Conservation (phyloP, 2,329 filamentous ascomycete genomes). For the Rosellinia necatrix region DNA sequence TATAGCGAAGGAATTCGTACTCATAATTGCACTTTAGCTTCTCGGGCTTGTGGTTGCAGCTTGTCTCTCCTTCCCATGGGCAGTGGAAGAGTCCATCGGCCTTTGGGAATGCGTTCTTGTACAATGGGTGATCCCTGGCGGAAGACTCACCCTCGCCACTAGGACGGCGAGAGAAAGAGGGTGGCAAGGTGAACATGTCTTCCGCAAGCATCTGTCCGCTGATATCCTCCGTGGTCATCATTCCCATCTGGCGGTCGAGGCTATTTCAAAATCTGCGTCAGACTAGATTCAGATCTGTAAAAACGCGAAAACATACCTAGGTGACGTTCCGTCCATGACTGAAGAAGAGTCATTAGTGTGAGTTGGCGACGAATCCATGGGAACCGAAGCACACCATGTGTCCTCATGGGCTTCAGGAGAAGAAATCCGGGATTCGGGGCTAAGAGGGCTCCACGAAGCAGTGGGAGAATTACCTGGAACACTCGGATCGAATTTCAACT, state of each 20-base stretch:
- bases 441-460: conserved; percentile 56
- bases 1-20: conserved; percentile 59
- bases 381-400: conserved; percentile 46
- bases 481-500: conserved; percentile 56
- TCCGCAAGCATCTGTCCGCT: conserved; percentile 44
- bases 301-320: conserved; percentile 52
- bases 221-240: conserved; percentile 45
- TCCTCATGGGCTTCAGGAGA: conserved; percentile 57
- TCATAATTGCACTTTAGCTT: conserved; percentile 99
- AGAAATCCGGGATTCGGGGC: conserved; percentile 57
- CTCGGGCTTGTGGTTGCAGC: conserved; percentile 87
- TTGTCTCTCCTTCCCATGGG: conserved; percentile 74
- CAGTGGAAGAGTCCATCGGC: conserved; percentile 90
- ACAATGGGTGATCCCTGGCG: conserved; percentile 70
- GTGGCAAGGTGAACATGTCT: conserved; percentile 46
- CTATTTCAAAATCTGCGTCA: conserved; percentile 42
- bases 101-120: conserved; percentile 67
- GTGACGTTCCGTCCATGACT: conserved; percentile 55
- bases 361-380: conserved; percentile 48
- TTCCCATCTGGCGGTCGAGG: conserved; percentile 46
- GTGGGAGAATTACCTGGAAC: conserved; percentile 56
- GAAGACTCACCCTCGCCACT: conserved; percentile 58
- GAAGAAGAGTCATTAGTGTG: conserved; percentile 55
- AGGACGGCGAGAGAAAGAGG: conserved; percentile 53
- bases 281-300: conserved; percentile 32